Percentiles rank a stretch among this genome's conserved stretches.
phyloP scores from a whole-genome alignment of 768 basidiomycete genomes.

The Lactifluus hygrophoroides region DNA sequence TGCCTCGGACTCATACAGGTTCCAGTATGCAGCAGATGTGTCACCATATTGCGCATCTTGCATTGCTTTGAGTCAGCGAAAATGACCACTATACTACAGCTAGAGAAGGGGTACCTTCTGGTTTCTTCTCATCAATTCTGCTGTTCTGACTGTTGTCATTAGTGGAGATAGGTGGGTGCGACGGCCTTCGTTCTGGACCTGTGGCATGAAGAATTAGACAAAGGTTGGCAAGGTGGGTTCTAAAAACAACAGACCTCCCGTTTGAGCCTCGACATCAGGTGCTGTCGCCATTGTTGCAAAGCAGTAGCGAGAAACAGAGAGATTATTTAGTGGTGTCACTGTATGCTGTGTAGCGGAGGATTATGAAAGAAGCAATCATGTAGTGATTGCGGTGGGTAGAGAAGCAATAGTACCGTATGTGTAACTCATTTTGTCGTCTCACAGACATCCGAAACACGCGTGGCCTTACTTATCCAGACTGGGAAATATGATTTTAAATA shows the following conservation, averaged over 20 bases:
- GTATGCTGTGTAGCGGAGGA: neutral
- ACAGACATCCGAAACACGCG: too few species aligned
- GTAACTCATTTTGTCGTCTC: too few species aligned
- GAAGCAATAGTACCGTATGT: too few species aligned
- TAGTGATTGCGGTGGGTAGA: too few species aligned
- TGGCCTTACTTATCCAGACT: too few species aligned
- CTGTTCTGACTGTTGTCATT: neutral
- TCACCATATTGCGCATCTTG: conserved; percentile 2
- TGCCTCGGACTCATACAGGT: conserved; percentile 13
- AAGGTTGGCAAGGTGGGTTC: neutral
- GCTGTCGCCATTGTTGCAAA: neutral
- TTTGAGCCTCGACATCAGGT: neutral
- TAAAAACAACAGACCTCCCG: neutral
- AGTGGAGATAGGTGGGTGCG: neutral
- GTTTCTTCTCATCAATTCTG: neutral
- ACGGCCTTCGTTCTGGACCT: neutral
- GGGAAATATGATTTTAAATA: too few species aligned
- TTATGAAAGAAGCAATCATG: too few species aligned
- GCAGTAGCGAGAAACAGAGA: neutral
- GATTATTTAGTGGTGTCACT: neutral
- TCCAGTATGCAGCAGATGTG: conserved; percentile 16
- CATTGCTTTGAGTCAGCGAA: neutral
- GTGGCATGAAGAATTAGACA: neutral
- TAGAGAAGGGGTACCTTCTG: neutral
- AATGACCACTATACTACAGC: neutral